Base-by-base conservation (phyloP, 352 stramenopile species). In the Phytophthora tubulina region DNA sequence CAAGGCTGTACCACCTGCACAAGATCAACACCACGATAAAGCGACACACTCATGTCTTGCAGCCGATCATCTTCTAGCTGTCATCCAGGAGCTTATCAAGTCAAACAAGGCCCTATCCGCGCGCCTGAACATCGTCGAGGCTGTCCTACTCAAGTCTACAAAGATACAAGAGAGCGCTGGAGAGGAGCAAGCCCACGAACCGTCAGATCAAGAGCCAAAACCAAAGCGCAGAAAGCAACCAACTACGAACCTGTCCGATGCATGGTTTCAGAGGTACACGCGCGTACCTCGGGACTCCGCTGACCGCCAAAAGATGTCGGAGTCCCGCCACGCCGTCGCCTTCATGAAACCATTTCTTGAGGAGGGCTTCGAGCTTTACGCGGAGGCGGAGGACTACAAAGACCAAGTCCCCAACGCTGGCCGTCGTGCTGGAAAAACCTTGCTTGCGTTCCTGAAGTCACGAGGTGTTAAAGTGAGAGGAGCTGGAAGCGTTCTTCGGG, bases 301-400 rank as follows among this genome's bases (percentile, higher is more conserved):
- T 11, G 58, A 70, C 27, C 67, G 63, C 8, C 63, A 70, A 32
- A 76, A 77, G 46, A 73, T 67, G 13, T 73, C 58, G 7, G 63
- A 72, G 5, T 62, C n/a, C 6, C 62, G 53, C 48, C 62, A 62
- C 51, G 27, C 63, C 38, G 70, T 77, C 6, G 58, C 63, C 33
- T 71, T 73, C 57, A 70, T 73, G 63, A 72, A 70, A 54, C n/a
- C 65, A 3, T 73, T 73, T 53, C n/a, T 73, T 11, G 46, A 63
- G 3, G 15, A 17, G 0, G 60, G 67, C 11, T 70, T 70, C 27
- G 39, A 1, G 13, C 49, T 75, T 4, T 39, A 59, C 13, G 4
- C 27, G 1, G 31, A n/a, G 3, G 42, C 41, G 6, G 14, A 17
- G 1, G 35, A 58, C 52, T 63, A 54, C 54, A 56, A 51, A 14